A percentile compares a stretch with the other conserved stretches of the same genome.
These are phyloP conservation scores for Fagopyrum homotropicum DNA, from an alignment of 148 eudicot genomes.

Conservation along the genomic window DNA sequence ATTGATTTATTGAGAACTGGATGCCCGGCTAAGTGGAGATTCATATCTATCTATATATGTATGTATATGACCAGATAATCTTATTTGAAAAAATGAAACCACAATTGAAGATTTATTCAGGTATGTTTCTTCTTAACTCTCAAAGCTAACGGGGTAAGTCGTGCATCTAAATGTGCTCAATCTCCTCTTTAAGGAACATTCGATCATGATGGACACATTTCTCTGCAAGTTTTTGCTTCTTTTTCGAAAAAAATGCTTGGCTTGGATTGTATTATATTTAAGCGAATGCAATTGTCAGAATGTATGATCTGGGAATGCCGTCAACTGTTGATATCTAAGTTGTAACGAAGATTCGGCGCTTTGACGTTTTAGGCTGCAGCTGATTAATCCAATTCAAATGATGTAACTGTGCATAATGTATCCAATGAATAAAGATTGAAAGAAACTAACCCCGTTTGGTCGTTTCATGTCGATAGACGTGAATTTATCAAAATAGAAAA, in stretches of 20 bases:
- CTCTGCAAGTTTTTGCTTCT: background rate
- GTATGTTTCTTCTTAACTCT: background rate
- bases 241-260: background rate
- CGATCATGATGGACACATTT: background rate
- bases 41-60: too few relatives aligned
- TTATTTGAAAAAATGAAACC: background rate
- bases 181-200: background rate
- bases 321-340: background rate
- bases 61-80: background rate
- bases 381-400: too few relatives aligned
- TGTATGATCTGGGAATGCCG: background rate
- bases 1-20: background rate
- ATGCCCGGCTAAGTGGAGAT: background rate
- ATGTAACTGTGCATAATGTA: too few relatives aligned
- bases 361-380: too few relatives aligned
- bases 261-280: background rate
- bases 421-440: too few relatives aligned
- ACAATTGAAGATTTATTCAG: background rate
- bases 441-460: too few relatives aligned
- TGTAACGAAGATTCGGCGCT: background rate
- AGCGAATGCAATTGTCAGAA: background rate
- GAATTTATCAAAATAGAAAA: too few relatives aligned
- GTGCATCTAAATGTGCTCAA: background rate
- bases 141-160: background rate
- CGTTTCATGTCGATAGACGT: too few relatives aligned